Conservation (phyloP, 345 rosid genomes). For the Syzygium aromaticum region DNA sequence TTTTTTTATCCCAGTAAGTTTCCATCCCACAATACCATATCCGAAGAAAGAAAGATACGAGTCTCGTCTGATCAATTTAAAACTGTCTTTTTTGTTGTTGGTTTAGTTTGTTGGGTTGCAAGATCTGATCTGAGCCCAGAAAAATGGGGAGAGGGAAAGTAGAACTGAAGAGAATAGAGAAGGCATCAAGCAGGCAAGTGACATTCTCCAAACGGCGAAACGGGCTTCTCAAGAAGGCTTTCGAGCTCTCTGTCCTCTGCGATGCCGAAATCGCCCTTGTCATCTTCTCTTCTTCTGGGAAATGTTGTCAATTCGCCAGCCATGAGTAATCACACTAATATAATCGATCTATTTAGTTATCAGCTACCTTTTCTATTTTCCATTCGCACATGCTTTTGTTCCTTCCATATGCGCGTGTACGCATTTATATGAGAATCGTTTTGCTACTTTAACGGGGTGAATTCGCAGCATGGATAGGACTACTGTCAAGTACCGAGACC, state of each 20-base stretch:
- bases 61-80: neutral
- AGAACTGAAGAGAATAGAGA: constrained; percentile 57
- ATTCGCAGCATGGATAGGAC: constrained; percentile 34
- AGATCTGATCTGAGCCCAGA: neutral
- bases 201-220: constrained; percentile 59
- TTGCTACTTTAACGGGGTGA: neutral
- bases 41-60: neutral
- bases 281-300: constrained; percentile 49
- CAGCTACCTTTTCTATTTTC: neutral
- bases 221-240: constrained; percentile 59
- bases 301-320: constrained; percentile 39
- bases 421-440: neutral
- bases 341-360: neutral
- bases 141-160: constrained; percentile 62
- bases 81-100: neutral
- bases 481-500: constrained; percentile 28
- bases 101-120: neutral
- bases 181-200: constrained; percentile 48
- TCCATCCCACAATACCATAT: neutral
- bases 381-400: neutral
- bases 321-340: constrained; percentile 21
- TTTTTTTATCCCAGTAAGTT: neutral
- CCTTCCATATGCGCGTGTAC: neutral
- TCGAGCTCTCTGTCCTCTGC: constrained; percentile 56
- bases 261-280: constrained; percentile 55